These are phyloP conservation scores for Phlebopus sp. DNA, from an alignment of 1,284 basidiomycete genomes.

Conservation along the genomic window DNA sequence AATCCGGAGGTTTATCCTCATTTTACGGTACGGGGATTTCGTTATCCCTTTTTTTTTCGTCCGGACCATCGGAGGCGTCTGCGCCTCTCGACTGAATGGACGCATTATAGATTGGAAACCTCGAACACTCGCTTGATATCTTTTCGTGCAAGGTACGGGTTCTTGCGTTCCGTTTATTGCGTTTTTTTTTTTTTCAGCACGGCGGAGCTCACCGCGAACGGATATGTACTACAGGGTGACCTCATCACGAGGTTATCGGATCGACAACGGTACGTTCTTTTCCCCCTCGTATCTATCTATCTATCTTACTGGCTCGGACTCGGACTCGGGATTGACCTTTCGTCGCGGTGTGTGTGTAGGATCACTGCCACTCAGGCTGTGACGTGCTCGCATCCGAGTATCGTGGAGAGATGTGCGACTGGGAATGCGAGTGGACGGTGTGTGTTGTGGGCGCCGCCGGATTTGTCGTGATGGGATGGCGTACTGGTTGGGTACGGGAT, in stretches of 20 bases:
- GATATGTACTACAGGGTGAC: slow-evolving; percentile 49
- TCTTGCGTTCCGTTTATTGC: background rate
- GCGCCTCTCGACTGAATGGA: background rate
- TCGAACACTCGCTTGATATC: slow-evolving; percentile 74
- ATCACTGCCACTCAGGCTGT: slow-evolving; percentile 80
- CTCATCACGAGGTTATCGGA: slow-evolving; percentile 61
- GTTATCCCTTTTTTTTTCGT: background rate
- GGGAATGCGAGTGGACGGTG: slow-evolving; percentile 77
- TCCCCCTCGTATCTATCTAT: background rate
- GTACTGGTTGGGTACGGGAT: no score
- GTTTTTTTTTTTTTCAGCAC: background rate
- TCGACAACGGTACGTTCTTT: slow-evolving; percentile 43
- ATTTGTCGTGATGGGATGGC: slow-evolving; percentile 11
- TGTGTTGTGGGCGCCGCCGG: slow-evolving; percentile 68
- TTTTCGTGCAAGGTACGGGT: slow-evolving; percentile 60
- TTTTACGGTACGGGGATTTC: slow-evolving; percentile 56
- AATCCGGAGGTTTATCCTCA: slow-evolving; percentile 78
- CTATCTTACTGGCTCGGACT: background rate
- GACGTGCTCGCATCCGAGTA: slow-evolving; percentile 77
- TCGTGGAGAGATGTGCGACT: slow-evolving; percentile 68
- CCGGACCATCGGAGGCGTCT: no score
- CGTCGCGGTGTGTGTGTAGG: slow-evolving; percentile 37
- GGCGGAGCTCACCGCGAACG: background rate
- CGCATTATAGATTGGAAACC: slow-evolving; percentile 58
- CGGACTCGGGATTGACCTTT: slow-evolving; percentile 1